Percentiles rank a stretch among this genome's conserved stretches.
Evolutionary conservation across 805 yeast genomes (phyloP).

Genomic region (Myxozyma mucilagina): DNA sequence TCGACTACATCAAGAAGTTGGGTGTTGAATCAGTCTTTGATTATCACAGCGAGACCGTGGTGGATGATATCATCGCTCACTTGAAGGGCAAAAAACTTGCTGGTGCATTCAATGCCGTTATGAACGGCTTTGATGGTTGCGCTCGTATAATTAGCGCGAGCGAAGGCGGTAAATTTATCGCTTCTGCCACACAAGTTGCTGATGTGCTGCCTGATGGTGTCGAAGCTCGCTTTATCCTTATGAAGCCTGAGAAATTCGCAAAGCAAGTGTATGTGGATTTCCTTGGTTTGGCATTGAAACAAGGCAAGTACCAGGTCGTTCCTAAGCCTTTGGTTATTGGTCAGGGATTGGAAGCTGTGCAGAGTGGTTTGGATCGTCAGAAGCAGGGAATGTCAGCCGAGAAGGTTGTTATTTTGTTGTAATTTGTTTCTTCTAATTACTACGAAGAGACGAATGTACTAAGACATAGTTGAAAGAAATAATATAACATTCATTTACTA

Average conservation of each 20-base stretch:
- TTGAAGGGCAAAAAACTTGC: background rate
- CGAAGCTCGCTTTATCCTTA: background rate
- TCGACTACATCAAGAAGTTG: constrained; percentile 43
- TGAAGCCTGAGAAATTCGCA: background rate
- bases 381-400: constrained; percentile 34
- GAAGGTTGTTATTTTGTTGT: constrained; percentile 33
- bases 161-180: background rate
- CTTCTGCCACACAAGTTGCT: background rate
- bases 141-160: background rate
- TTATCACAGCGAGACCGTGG: constrained; percentile 39
- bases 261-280: constrained; percentile 5
- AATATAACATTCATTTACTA: no score
- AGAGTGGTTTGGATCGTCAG: constrained; percentile 29
- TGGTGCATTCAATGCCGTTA: constrained; percentile 7
- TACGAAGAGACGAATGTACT: no score
- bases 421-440: background rate
- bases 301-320: constrained; percentile 5
- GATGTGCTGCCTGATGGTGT: background rate
- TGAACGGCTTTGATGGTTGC: background rate
- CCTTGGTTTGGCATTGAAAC: constrained; percentile 5
- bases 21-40: constrained; percentile 59
- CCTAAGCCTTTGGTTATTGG: constrained; percentile 30
- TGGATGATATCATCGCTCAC: constrained; percentile 2
- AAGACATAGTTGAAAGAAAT: no score
- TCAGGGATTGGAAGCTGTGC: constrained; percentile 33